phyloP scores from a whole-genome alignment of 768 basidiomycete species.

The Austroboletus eburneus region DNA sequence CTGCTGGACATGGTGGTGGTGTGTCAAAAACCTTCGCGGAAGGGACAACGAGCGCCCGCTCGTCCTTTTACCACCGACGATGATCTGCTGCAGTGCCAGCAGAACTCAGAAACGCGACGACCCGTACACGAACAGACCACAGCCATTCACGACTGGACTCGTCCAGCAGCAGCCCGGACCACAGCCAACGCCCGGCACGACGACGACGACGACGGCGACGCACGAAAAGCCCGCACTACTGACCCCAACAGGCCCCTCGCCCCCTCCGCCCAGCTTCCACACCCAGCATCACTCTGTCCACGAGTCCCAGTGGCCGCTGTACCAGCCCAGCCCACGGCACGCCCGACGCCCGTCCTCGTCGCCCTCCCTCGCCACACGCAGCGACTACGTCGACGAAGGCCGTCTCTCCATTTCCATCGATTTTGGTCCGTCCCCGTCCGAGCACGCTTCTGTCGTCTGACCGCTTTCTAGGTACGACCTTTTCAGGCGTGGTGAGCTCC shows the following conservation, averaged over 20 bases:
- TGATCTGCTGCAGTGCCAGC: conserved; percentile 81
- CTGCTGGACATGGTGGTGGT: conserved; percentile 30
- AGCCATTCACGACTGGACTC: conserved; percentile 31
- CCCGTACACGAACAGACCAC: conserved; percentile 32
- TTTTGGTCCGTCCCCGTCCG: conserved; percentile 51
- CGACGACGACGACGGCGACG: no score
- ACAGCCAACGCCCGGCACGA: conserved; percentile 32
- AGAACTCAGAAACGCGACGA: no score
- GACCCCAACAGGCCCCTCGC: conserved; percentile 38
- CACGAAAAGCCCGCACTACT: conserved; percentile 42
- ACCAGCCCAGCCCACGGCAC: conserved; percentile 30
- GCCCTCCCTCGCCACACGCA: conserved; percentile 14
- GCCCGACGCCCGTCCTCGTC: conserved; percentile 19
- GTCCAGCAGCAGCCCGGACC: conserved; percentile 52
- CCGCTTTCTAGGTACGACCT: conserved; percentile 63
- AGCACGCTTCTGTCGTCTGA: neutral
- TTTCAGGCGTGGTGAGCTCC: conserved; percentile 83
- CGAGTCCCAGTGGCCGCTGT: conserved; percentile 19
- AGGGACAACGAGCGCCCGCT: neutral
- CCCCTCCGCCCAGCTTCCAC: conserved; percentile 41
- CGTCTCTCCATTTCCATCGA: conserved; percentile 81
- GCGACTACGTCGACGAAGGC: conserved; percentile 48
- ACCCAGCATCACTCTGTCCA: conserved; percentile 23
- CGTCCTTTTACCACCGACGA: conserved; percentile 27
- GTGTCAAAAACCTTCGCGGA: conserved; percentile 24